Conservation (phyloP, 345 rosid species). For the Lepidium didymum region DNA sequence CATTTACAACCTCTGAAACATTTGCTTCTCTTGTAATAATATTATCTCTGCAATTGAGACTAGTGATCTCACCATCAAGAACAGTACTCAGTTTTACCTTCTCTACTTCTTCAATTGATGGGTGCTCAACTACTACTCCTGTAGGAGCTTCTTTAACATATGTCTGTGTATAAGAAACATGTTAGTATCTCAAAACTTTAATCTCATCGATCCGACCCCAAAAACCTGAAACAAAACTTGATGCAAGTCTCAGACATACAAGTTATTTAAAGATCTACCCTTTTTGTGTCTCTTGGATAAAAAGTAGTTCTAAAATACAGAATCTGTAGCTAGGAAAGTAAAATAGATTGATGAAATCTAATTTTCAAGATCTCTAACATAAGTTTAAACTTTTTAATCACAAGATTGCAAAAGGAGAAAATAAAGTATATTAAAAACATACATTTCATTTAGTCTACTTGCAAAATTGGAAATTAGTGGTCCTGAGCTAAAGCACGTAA, state of each 20-base stretch:
- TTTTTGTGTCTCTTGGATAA: neutral
- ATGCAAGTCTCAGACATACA: neutral
- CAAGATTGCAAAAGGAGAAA: constrained; percentile 6
- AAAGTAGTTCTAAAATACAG: neutral
- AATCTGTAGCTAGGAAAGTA: constrained; percentile 3
- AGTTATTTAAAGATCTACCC: constrained; percentile 2
- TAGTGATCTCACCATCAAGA: constrained; percentile 6
- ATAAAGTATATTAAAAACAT: neutral
- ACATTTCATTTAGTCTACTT: neutral
- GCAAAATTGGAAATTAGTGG: no score
- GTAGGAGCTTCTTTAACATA: constrained; percentile 25
- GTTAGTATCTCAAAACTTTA: constrained; percentile 9
- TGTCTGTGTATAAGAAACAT: constrained; percentile 11
- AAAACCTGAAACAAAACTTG: neutral
- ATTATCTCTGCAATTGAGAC: constrained; percentile 13
- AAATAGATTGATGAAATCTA: neutral
- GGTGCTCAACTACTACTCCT: constrained; percentile 21
- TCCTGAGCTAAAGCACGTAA: no score
- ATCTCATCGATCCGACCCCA: neutral
- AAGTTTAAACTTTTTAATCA: constrained; percentile 11
- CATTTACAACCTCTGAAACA: constrained; percentile 30
- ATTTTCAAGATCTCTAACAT: constrained; percentile 1
- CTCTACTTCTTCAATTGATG: constrained; percentile 24
- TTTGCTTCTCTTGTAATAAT: constrained; percentile 37
- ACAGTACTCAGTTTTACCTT: constrained; percentile 19